A percentile compares a stretch with the other conserved stretches of the same genome.
phyloP scores from a whole-genome alignment of 2,329 filamentous ascomycete species.

The Colletotrichum tropicicola region DNA sequence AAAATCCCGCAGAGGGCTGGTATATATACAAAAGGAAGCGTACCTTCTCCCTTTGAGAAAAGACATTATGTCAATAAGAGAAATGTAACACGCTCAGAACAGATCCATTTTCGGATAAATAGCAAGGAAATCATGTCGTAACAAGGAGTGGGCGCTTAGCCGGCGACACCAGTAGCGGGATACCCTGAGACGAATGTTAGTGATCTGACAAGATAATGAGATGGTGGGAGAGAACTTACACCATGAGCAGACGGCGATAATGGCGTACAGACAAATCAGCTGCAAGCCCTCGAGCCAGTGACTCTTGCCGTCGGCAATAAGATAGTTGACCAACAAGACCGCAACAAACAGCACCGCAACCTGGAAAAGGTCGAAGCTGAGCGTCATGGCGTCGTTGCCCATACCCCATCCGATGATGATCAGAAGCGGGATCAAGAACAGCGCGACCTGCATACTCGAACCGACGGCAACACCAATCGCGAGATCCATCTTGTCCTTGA shows the following conservation, averaged over 20 bases:
- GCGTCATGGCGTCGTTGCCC: slow-evolving; percentile 76
- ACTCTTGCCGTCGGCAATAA: slow-evolving; percentile 84
- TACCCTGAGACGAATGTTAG: slow-evolving; percentile 4
- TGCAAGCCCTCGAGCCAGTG: slow-evolving; percentile 84
- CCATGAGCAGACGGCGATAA: slow-evolving; percentile 76
- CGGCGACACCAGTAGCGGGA: slow-evolving; percentile 21
- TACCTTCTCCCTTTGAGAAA: neutral
- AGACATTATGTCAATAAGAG: slow-evolving; percentile 23
- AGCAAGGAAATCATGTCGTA: neutral
- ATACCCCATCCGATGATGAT: slow-evolving; percentile 84
- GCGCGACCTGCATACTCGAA: slow-evolving; percentile 81
- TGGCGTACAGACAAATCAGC: slow-evolving; percentile 80
- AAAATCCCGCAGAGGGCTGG: too few relatives aligned
- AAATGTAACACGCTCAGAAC: slow-evolving; percentile 8
- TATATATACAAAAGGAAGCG: slow-evolving; percentile 3
- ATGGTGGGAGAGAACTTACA: slow-evolving; percentile 54
- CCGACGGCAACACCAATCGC: slow-evolving; percentile 84
- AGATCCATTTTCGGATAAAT: neutral
- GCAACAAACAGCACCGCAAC: slow-evolving; percentile 86
- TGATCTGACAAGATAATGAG: rapidly evolving
- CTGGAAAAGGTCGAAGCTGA: slow-evolving; percentile 90
- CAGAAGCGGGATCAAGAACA: slow-evolving; percentile 81
- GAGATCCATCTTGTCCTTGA: slow-evolving; percentile 87
- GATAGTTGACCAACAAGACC: slow-evolving; percentile 85
- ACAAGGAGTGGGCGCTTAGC: neutral